phyloP scores from a whole-genome alignment of 257 asterid genomes.

The Anisodus tanguticus region DNA sequence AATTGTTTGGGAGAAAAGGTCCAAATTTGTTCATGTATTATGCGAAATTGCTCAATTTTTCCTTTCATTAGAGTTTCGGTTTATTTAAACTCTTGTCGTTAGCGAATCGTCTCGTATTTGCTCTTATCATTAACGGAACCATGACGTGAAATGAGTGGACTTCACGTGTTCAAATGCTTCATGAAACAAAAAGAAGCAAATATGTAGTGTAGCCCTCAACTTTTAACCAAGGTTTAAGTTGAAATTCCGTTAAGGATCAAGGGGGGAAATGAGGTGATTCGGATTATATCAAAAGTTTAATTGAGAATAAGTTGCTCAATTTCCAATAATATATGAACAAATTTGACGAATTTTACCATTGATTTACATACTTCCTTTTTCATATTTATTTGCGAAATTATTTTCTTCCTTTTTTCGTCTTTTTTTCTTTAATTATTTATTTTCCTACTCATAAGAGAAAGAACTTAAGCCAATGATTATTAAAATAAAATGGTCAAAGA shows the following conservation, averaged over 20 bases:
- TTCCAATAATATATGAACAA: not conserved
- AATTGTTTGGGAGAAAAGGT: too few relatives aligned
- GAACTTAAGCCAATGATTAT: not conserved
- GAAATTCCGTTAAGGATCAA: not conserved
- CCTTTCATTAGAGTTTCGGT: not conserved
- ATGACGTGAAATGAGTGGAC: not conserved
- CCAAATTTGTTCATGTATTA: not conserved
- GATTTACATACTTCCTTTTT: not conserved
- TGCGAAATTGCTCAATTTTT: not conserved
- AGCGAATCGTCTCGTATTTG: not conserved
- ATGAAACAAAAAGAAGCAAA: not conserved
- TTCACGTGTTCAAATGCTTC: not conserved
- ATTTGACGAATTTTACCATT: not conserved
- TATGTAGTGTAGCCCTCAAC: not conserved
- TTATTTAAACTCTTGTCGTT: not conserved
- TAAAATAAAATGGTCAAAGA: slow-evolving; percentile 19
- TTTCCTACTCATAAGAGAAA: not conserved
- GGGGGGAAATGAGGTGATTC: not conserved
- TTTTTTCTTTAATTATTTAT: too few relatives aligned
- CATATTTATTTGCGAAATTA: not conserved
- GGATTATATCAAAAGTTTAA: not conserved
- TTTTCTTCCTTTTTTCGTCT: not conserved
- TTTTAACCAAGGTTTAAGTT: not conserved
- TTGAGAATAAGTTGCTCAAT: not conserved
- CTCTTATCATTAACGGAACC: not conserved